Base-by-base conservation (phyloP, 495 filamentous ascomycete genomes). In the Trichoderma reesei region DNA sequence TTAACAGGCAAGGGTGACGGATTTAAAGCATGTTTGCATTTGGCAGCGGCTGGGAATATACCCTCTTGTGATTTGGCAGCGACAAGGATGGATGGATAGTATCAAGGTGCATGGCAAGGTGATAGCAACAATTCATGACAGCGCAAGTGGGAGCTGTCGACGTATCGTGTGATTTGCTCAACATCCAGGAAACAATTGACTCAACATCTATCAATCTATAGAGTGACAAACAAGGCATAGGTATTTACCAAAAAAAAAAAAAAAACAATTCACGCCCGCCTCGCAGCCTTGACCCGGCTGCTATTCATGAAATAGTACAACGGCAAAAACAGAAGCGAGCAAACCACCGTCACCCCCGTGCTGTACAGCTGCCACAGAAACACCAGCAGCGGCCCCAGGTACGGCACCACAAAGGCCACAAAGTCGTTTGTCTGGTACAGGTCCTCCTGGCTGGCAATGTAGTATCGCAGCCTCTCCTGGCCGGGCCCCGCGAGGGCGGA, bases 341-440 rank as follows among this genome's bases (percentile, higher is more conserved):
- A 83, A 2, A 87, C 0, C 11, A 88, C 72, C 67, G 88, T 92
- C 37, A 88, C 71, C 2, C 82, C 48, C 10, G 87, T 88, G 33
- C 85, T 83, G 48, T 82, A 74, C 10, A 85, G 68, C 70, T 91
- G 88, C 80, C 80, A 86, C 3, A 77, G 39, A 3, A 51, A 67
- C 68, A 80, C 76, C 0, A 90, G 73, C 5, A 84, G 10, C 14
- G 80, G 77, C 42, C 72, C 79, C 0, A 76, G 77, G n/a, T 72
- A 71, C 34, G 76, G 79, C 33, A 74, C 67, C 59, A 85, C 64
- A 66, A 94, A 95, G 66, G 87, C 87, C 56, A 94, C 73, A 67
- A 90, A 88, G 68, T 96, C 86, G 38, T 88, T 86, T 3, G 85
- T 78, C 71, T 94, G 90, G 68, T 96, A 96, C 20, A 92, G 74